phyloP scores from a whole-genome alignment of 257 asterid species.

The Nicotiana undulata region DNA sequence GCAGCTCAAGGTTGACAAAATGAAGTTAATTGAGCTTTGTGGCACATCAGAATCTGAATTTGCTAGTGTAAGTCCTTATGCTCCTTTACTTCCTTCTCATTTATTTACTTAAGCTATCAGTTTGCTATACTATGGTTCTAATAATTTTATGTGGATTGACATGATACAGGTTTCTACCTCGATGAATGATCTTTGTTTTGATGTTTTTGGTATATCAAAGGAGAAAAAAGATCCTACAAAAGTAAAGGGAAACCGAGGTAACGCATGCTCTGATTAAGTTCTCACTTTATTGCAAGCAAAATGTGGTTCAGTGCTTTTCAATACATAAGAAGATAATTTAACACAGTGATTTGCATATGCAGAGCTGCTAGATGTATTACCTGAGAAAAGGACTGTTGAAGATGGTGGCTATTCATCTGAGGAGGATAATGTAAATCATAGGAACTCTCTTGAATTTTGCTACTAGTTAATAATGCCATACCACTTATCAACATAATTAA shows the following conservation, averaged over 20 bases:
- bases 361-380: slow-evolving; percentile 86
- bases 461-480: background rate
- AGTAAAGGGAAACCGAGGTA: slow-evolving; percentile 88
- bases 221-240: slow-evolving; percentile 74
- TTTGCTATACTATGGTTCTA: background rate
- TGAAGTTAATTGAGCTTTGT: slow-evolving; percentile 72
- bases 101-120: background rate
- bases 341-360: slow-evolving; percentile 7
- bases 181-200: slow-evolving; percentile 81
- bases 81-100: background rate
- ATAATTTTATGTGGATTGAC: background rate
- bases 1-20: slow-evolving; percentile 84
- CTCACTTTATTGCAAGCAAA: background rate
- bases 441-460: background rate
- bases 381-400: slow-evolving; percentile 64
- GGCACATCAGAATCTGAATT: slow-evolving; percentile 91
- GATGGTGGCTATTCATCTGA: slow-evolving; percentile 76
- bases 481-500: background rate
- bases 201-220: slow-evolving; percentile 60
- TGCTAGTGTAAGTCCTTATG: slow-evolving; percentile 40
- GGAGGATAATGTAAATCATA: slow-evolving; percentile 50
- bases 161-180: slow-evolving; percentile 64
- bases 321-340: background rate
- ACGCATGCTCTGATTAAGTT: background rate
- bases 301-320: background rate